Conservation (phyloP, 2,329 filamentous ascomycete genomes). For the Venturia aucupariae region DNA sequence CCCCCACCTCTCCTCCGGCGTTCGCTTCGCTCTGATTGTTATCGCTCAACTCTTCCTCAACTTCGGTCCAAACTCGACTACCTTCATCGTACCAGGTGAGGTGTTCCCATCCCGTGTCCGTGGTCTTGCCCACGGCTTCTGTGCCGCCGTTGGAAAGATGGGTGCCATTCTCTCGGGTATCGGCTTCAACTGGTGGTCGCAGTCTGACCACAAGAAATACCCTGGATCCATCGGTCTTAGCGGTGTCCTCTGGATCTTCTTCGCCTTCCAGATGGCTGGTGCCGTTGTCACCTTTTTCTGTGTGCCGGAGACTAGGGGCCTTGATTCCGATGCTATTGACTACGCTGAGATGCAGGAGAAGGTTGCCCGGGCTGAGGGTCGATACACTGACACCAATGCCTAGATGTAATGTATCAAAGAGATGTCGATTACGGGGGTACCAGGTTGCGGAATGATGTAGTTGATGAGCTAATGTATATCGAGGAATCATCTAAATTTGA, state of each 20-base stretch:
- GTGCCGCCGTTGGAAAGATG: conserved; percentile 28
- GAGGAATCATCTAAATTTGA: neutral
- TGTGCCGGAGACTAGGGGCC: conserved; percentile 16
- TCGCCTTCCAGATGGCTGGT: conserved; percentile 15
- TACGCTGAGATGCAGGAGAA: conserved; percentile 14
- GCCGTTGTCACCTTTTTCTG: conserved; percentile 16
- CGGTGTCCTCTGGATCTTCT: conserved; percentile 17
- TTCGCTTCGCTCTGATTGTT: conserved; percentile 23
- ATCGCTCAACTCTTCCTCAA: conserved; percentile 22
- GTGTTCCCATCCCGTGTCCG: conserved; percentile 30
- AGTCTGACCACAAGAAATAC: conserved; percentile 15
- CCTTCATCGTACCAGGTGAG: conserved; percentile 31
- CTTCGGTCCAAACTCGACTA: conserved; percentile 27
- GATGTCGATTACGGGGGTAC: neutral
- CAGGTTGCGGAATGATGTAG: too few species aligned
- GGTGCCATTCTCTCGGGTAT: conserved; percentile 24
- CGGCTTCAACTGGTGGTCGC: conserved; percentile 15
- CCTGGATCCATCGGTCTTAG: conserved; percentile 14
- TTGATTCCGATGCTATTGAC: conserved; percentile 16
- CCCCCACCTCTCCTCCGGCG: conserved; percentile 21
- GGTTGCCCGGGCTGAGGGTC: neutral
- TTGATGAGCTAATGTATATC: neutral
- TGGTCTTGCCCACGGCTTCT: conserved; percentile 29
- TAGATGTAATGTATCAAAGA: neutral
- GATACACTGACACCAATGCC: neutral